Evolutionary conservation across 345 rosid species (phyloP).

Genomic region (Leavenworthia alabamica): DNA sequence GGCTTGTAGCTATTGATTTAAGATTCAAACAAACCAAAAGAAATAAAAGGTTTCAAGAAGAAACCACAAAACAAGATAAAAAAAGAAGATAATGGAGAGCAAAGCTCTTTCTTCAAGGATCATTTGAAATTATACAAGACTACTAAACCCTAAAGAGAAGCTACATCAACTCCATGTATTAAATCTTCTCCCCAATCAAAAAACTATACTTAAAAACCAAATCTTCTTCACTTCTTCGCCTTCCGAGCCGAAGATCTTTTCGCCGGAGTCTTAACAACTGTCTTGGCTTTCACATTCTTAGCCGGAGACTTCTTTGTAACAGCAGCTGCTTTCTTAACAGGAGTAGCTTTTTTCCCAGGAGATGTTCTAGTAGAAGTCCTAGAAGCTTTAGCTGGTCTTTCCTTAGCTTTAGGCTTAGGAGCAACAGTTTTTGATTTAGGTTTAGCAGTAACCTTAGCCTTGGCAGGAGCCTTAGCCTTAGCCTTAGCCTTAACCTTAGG

Average conservation of each 20-base stretch:
- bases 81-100: slow-evolving; percentile 6
- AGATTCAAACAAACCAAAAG: no score
- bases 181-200: neutral
- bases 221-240: slow-evolving; percentile 35
- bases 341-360: slow-evolving; percentile 51
- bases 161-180: slow-evolving; percentile 14
- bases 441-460: slow-evolving; percentile 25
- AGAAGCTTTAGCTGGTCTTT: slow-evolving; percentile 54
- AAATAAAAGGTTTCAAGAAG: slow-evolving; percentile 1
- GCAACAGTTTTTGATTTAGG: slow-evolving; percentile 36
- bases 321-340: slow-evolving; percentile 40
- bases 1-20: slow-evolving; percentile 25
- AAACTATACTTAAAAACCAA: slow-evolving; percentile 15
- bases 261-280: slow-evolving; percentile 54
- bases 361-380: slow-evolving; percentile 60
- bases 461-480: slow-evolving; percentile 28
- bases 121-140: slow-evolving; percentile 34
- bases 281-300: slow-evolving; percentile 44
- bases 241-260: slow-evolving; percentile 41
- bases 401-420: slow-evolving; percentile 48
- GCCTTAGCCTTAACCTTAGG: slow-evolving; percentile 29
- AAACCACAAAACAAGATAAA: neutral
- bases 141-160: slow-evolving; percentile 30
- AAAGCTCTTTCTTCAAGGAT: slow-evolving; percentile 26
- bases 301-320: slow-evolving; percentile 44